These are phyloP conservation scores for Suillus sp. DNA, from an alignment of 768 basidiomycete species.

Conservation along the genomic window DNA sequence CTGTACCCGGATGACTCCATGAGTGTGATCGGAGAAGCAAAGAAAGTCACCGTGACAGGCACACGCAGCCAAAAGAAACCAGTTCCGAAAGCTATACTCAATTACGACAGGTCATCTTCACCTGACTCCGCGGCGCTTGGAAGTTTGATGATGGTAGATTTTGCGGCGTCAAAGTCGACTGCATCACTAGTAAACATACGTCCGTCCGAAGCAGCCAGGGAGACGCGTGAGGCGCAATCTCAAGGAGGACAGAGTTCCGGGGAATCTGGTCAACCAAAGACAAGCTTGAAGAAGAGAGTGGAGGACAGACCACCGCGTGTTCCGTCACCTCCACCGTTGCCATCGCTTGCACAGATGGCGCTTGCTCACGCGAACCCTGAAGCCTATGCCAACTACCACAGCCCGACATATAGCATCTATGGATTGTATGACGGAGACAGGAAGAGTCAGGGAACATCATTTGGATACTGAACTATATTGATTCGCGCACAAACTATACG, in stretches of 20 bases:
- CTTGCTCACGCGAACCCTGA: constrained; percentile 63
- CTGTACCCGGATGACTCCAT: constrained; percentile 75
- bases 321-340: constrained; percentile 75
- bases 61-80: constrained; percentile 37
- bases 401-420: constrained; percentile 84
- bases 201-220: constrained; percentile 25
- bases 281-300: constrained; percentile 34
- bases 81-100: constrained; percentile 25
- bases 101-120: constrained; percentile 21
- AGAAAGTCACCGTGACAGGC: constrained; percentile 27
- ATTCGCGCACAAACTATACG: neutral
- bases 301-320: constrained; percentile 74
- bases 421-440: constrained; percentile 68
- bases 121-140: constrained; percentile 54
- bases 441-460: constrained; percentile 45
- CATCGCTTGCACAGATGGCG: constrained; percentile 78
- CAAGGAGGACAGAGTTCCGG: constrained; percentile 33
- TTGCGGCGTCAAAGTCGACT: constrained; percentile 41
- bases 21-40: constrained; percentile 52
- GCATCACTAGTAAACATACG: constrained; percentile 36
- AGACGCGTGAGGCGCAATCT: constrained; percentile 20
- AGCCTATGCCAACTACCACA: constrained; percentile 66
- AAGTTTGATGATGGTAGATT: constrained; percentile 65
- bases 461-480: constrained; percentile 22
- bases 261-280: constrained; percentile 24